Evolutionary conservation across 2,329 filamentous ascomycete species (phyloP).

Genomic region (Tolypocladium nubicola): DNA sequence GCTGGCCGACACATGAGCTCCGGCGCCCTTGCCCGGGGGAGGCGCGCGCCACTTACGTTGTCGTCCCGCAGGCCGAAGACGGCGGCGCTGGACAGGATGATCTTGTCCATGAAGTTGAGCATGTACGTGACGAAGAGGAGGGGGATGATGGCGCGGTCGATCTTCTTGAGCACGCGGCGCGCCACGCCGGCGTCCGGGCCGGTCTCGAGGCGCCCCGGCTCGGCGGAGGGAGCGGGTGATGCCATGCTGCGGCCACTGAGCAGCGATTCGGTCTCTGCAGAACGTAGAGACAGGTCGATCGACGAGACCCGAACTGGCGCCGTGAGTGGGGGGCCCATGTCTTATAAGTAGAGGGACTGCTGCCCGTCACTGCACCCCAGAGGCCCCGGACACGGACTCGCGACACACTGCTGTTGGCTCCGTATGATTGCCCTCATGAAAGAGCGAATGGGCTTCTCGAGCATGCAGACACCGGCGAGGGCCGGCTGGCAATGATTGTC

Average conservation of each 20-base stretch:
- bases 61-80: constrained; percentile 44
- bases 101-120: constrained; percentile 52
- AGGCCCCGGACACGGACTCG: not conserved
- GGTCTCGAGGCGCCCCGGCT: constrained; percentile 2
- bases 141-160: constrained; percentile 43
- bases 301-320: not conserved
- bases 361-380: not conserved
- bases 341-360: not conserved
- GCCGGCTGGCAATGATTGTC: not conserved
- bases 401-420: not conserved
- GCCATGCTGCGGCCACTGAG: not conserved
- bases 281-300: not conserved
- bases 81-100: constrained; percentile 41
- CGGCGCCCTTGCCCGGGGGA: not conserved
- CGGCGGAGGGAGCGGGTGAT: not conserved
- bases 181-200: constrained; percentile 11
- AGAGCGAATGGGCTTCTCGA: not conserved
- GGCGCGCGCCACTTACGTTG: constrained; percentile 14
- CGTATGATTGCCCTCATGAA: not conserved
- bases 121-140: constrained; percentile 46
- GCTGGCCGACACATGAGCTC: constrained; percentile 2
- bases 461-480: not conserved
- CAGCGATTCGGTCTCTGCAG: not conserved
- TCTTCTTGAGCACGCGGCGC: constrained; percentile 38
- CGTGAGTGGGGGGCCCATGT: not conserved